Evolutionary conservation across 768 basidiomycete genomes (phyloP).

Genomic region (Hemileccinum impolitum): DNA sequence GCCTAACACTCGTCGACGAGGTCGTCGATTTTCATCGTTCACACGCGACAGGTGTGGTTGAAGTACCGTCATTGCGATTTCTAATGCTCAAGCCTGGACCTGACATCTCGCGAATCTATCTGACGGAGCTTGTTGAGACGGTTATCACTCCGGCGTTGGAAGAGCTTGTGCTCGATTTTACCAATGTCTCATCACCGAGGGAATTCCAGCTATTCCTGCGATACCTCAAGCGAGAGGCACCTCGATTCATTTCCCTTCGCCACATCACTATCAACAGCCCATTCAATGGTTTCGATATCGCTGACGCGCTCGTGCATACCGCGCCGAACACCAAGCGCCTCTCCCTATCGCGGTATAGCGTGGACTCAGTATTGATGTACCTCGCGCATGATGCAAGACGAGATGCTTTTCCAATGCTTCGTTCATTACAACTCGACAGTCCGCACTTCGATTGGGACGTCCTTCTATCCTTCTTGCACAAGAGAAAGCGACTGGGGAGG

Average conservation of each 20-base stretch:
- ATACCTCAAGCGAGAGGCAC: conserved; percentile 24
- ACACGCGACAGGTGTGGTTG: conserved; percentile 3
- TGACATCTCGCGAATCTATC: conserved; percentile 27
- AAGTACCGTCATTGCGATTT: conserved; percentile 19
- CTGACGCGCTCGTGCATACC: conserved; percentile 19
- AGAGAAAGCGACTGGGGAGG: conserved; percentile 19
- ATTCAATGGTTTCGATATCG: conserved; percentile 23
- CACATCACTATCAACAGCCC: conserved; percentile 21
- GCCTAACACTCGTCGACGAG: conserved; percentile 25
- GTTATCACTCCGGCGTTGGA: conserved; percentile 23
- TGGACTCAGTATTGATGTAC: conserved; percentile 22
- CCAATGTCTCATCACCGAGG: conserved; percentile 21
- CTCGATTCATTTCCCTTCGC: conserved; percentile 25
- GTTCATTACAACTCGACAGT: conserved; percentile 16
- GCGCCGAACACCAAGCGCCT: conserved; percentile 25
- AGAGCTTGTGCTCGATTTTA: conserved; percentile 26
- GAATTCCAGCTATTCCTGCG: conserved; percentile 30
- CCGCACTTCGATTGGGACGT: conserved; percentile 30
- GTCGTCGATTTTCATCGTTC: conserved; percentile 26
- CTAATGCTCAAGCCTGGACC: conserved; percentile 23
- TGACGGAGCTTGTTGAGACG: conserved; percentile 23
- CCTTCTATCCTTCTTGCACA: conserved; percentile 24
- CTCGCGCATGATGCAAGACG: conserved; percentile 25
- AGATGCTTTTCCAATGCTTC: conserved; percentile 25
- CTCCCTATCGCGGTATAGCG: conserved; percentile 26